A percentile compares a stretch with the other conserved stretches of the same genome.
Conservation (phyloP, 306 rosid species). For the Trifolium subterraneum region DNA sequence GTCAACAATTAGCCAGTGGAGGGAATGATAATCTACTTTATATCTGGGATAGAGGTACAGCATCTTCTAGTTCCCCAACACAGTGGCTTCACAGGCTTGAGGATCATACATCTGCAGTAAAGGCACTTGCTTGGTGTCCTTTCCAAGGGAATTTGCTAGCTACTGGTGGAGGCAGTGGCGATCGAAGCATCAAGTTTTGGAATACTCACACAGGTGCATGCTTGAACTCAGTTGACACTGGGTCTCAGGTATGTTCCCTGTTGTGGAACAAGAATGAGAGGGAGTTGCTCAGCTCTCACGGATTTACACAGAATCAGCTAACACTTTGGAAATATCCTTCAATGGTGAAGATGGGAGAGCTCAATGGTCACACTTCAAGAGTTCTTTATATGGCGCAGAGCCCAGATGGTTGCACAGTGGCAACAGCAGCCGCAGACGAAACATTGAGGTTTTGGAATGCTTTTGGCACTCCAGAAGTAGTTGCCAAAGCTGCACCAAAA, state of each 20-base stretch:
- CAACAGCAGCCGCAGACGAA: constrained; percentile 66
- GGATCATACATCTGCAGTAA: constrained; percentile 82
- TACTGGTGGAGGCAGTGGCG: constrained; percentile 83
- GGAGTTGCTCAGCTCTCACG: constrained; percentile 88
- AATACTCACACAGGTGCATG: constrained; percentile 94
- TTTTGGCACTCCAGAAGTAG: constrained; percentile 60
- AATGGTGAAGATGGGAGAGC: constrained; percentile 82
- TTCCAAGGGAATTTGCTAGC: constrained; percentile 83
- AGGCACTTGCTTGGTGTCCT: constrained; percentile 93
- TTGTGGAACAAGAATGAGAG: constrained; percentile 93
- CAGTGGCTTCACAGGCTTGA: constrained; percentile 87
- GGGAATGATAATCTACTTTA: constrained; percentile 81
- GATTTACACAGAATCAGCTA: constrained; percentile 70
- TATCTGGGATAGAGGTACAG: constrained; percentile 71
- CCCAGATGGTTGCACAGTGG: constrained; percentile 61
- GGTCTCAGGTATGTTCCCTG: constrained; percentile 84
- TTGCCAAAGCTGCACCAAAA: constrained; percentile 52
- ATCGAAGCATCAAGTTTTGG: constrained; percentile 81
- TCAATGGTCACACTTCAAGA: constrained; percentile 44
- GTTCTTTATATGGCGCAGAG: constrained; percentile 81
- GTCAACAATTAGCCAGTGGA: constrained; percentile 85
- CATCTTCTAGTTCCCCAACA: constrained; percentile 70
- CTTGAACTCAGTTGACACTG: constrained; percentile 83
- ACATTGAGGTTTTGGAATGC: constrained; percentile 63
- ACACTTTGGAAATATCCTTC: constrained; percentile 95